Percentiles rank a stretch among this genome's conserved stretches.
Evolutionary conservation across 306 rosid genomes (phyloP).

Genomic region (Trifolium dubium): DNA sequence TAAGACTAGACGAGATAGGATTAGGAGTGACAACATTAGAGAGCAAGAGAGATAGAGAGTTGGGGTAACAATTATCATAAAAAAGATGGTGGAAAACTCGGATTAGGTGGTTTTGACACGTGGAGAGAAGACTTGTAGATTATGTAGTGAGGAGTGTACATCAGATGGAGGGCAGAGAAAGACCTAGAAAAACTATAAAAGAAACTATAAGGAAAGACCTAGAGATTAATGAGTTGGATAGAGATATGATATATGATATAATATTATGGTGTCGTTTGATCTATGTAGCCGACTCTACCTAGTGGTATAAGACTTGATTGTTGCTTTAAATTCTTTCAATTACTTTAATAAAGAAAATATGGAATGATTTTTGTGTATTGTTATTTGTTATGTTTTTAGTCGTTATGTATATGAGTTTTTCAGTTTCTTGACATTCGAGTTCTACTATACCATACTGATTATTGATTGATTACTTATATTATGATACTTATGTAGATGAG

Average conservation of each 20-base stretch:
- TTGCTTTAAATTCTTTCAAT: not conserved
- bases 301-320: not conserved
- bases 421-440: not conserved
- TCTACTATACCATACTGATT: constrained; percentile 7
- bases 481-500: constrained; percentile 7
- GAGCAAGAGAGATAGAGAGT: not conserved
- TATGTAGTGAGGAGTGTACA: not conserved
- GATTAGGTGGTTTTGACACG: not conserved
- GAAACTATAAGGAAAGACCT: not conserved
- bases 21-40: not conserved
- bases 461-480: constrained; percentile 16
- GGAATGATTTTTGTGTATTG: not conserved
- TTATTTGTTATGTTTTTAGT: not conserved
- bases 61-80: not conserved
- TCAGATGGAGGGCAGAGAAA: not conserved
- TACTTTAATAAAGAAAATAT: not conserved
- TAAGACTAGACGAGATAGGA: not conserved
- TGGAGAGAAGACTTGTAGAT: not conserved
- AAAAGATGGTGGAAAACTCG: not conserved
- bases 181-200: not conserved
- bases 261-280: not conserved
- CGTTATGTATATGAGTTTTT: not conserved
- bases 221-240: not conserved
- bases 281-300: not conserved
- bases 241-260: not conserved